A percentile compares a stretch with the other conserved stretches of the same genome.
Evolutionary conservation across 2,329 filamentous ascomycete genomes (phyloP).

Genomic region (Parascedosporium putredinis): DNA sequence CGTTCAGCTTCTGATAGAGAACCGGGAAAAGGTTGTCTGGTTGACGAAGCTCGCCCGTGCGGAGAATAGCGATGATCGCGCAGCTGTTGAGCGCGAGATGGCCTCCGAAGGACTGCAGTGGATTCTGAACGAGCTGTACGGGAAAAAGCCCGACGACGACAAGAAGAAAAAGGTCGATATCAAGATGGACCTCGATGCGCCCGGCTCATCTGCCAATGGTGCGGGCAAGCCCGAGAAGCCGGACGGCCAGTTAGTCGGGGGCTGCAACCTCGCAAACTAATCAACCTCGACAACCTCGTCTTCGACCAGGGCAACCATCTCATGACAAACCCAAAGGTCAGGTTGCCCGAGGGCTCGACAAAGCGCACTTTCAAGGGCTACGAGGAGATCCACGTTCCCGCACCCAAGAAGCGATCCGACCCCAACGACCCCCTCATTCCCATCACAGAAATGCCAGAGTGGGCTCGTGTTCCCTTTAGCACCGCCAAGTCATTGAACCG

Average conservation of each 20-base stretch:
- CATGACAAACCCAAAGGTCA: constrained; percentile 98
- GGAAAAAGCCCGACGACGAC: constrained; percentile 52
- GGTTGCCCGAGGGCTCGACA: constrained; percentile 85
- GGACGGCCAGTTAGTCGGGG: constrained; percentile 69
- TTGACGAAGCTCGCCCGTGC: constrained; percentile 77
- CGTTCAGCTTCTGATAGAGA: constrained; percentile 81
- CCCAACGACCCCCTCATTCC: constrained; percentile 73
- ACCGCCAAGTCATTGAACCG: constrained; percentile 81
- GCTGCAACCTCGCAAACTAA: constrained; percentile 72
- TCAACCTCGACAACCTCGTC: constrained; percentile 91
- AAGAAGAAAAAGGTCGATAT: constrained; percentile 67
- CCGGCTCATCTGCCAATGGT: constrained; percentile 45
- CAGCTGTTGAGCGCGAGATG: constrained; percentile 82
- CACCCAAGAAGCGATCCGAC: constrained; percentile 78
- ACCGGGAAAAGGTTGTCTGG: constrained; percentile 92
- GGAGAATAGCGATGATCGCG: constrained; percentile 66
- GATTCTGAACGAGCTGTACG: constrained; percentile 80
- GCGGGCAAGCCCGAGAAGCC: constrained; percentile 41
- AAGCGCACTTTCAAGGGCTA: constrained; percentile 97
- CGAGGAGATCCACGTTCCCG: constrained; percentile 93
- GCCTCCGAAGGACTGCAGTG: constrained; percentile 73
- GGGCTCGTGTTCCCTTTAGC: constrained; percentile 80
- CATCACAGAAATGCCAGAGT: constrained; percentile 81
- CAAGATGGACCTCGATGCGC: constrained; percentile 87
- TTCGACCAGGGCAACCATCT: constrained; percentile 98